Evolutionary conservation across 2,329 filamentous ascomycete species (phyloP), one percentile per base, ranked within the genome.

Genomic region (Immersiporthe knoxdaviesiana): DNA sequence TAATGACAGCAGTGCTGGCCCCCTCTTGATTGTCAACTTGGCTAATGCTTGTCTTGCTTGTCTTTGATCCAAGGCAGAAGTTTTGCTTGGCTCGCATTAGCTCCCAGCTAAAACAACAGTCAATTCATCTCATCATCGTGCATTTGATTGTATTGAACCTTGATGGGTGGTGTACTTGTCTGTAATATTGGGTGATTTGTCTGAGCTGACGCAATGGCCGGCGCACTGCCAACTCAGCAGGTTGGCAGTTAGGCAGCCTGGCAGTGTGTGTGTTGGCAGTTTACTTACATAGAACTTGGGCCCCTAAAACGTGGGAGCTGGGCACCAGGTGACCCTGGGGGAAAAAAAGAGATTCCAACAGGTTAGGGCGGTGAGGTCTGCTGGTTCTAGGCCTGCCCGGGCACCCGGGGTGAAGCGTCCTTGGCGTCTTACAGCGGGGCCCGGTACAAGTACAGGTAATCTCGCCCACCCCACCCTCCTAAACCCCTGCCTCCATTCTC

Each of bases 131-230:
- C n/a, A n/a, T n/a, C n/a, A n/a, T n/a, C n/a, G n/a, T n/a, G n/a
- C n/a, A n/a, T n/a, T n/a, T n/a, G n/a, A n/a, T n/a, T n/a, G 16
- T 37, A 35, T n/a, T 27, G 18, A 37, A 59, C 30, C 4, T 4
- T n/a, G 56, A 32, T 37, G 30, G 32, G 32, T 59, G 56, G 54
- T 59, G n/a, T 58, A 59, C 56, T 59, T 8, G 24, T 27, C 52
- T 18, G 2, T 56, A 16, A 18, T 59, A 37, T 59, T 35, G 18
- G 35, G 18, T 56, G 44, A 35, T 4, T 35, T 37, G 32, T 32
- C 61, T 63, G 62, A 44, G 62, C 62, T 63, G 62, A 63, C 62
- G 62, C 62, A 63, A 63, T 63, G 62, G 27, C 44, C 32, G 44
- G 27, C n/a, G 39, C 41, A 18, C 32, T 47, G 39, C 30, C 30